Evolutionary conservation across 2,329 filamentous ascomycete genomes (phyloP).

Genomic region (Aureobasidium sp.): DNA sequence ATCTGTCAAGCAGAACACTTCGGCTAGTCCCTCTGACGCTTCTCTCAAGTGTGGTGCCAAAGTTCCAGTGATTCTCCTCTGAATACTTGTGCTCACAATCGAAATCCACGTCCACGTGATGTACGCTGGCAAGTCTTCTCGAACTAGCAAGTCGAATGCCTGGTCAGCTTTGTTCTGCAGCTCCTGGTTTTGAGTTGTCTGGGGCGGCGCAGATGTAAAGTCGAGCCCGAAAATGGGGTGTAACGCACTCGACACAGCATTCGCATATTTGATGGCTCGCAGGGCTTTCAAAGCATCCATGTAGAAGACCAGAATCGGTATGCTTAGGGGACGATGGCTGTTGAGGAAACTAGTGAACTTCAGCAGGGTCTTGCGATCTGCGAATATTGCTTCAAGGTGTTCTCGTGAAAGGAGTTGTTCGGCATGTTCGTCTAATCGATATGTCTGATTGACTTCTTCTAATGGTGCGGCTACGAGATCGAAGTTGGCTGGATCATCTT

Average conservation of each 20-base stretch:
- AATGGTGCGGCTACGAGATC: constrained; percentile 43
- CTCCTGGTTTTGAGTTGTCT: constrained; percentile 49
- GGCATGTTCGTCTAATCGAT: constrained; percentile 57
- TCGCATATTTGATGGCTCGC: constrained; percentile 63
- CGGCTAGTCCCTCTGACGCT: constrained; percentile 66
- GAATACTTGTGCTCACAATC: constrained; percentile 63
- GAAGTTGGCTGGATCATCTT: constrained; percentile 49
- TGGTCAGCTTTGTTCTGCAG: constrained; percentile 58
- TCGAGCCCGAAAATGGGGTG: constrained; percentile 49
- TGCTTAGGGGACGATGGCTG: constrained; percentile 51
- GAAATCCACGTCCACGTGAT: constrained; percentile 63
- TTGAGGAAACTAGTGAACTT: constrained; percentile 63
- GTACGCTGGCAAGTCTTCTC: constrained; percentile 65
- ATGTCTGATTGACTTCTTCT: constrained; percentile 30
- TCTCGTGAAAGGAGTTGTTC: constrained; percentile 59
- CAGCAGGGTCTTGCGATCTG: constrained; percentile 55
- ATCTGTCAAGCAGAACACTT: constrained; percentile 72
- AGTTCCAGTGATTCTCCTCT: constrained; percentile 60
- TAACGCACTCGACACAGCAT: constrained; percentile 58
- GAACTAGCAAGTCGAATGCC: constrained; percentile 58
- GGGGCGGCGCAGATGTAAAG: constrained; percentile 47
- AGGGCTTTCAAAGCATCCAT: constrained; percentile 65
- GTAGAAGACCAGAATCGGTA: constrained; percentile 64
- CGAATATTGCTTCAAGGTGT: constrained; percentile 60
- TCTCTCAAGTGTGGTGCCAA: constrained; percentile 57